Conservation (phyloP, 148 eudicot species). For the Chenopodium album region DNA sequence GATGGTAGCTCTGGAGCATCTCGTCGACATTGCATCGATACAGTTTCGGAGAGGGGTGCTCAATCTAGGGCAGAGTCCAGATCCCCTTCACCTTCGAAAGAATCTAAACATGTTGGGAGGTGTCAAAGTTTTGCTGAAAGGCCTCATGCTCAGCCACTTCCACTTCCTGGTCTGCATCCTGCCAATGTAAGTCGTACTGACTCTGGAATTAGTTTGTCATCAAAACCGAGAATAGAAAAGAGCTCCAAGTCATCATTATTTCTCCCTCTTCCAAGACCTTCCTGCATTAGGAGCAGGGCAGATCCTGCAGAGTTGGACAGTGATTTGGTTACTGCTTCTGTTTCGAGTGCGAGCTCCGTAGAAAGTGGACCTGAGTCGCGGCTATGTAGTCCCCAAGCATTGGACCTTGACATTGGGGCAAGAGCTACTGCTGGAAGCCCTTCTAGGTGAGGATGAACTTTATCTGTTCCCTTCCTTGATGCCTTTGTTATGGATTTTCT, state of each 20-base stretch:
- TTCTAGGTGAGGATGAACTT: slow-evolving; percentile 54
- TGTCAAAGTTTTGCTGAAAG: slow-evolving; percentile 94
- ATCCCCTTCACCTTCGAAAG: slow-evolving; percentile 80
- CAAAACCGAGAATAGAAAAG: slow-evolving; percentile 61
- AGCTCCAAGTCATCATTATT: slow-evolving; percentile 56
- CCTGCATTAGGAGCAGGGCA: slow-evolving; percentile 62
- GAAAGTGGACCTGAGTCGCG: slow-evolving; percentile 90
- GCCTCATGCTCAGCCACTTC: slow-evolving; percentile 82
- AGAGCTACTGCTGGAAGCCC: slow-evolving; percentile 73
- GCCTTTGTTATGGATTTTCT: neutral
- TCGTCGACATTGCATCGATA: slow-evolving; percentile 65
- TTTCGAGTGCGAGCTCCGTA: slow-evolving; percentile 71
- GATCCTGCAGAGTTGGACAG: slow-evolving; percentile 73
- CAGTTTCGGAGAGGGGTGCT: slow-evolving; percentile 64
- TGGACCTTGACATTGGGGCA: slow-evolving; percentile 66
- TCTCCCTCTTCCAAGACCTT: slow-evolving; percentile 78
- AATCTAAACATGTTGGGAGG: slow-evolving; percentile 55
- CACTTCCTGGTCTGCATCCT: slow-evolving; percentile 64
- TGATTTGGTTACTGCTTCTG: slow-evolving; percentile 62
- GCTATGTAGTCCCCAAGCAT: slow-evolving; percentile 65
- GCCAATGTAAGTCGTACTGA: slow-evolving; percentile 63
- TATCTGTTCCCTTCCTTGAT: neutral
- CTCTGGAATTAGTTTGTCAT: slow-evolving; percentile 59
- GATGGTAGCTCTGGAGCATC: slow-evolving; percentile 61
- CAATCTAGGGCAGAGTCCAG: slow-evolving; percentile 68